Conservation (phyloP, 345 rosid genomes). For the Diplotaxis tenuifolia region DNA sequence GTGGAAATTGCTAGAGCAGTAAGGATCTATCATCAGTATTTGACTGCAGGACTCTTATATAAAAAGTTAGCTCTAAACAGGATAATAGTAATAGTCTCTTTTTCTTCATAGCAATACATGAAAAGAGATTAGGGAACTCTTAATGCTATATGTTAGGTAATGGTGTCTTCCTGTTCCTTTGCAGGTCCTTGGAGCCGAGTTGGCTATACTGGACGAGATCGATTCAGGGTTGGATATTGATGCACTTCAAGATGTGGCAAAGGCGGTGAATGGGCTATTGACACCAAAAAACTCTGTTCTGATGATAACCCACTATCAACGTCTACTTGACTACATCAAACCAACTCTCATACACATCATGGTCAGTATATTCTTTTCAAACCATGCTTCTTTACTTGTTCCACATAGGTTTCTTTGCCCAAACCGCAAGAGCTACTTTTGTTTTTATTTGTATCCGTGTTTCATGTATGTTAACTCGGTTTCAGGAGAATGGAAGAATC, state of each 20-base stretch:
- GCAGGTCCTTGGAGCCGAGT: slow-evolving; percentile 88
- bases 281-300: slow-evolving; percentile 81
- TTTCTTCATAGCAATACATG: not conserved
- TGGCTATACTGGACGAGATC: slow-evolving; percentile 92
- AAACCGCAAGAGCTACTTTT: not conserved
- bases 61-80: not conserved
- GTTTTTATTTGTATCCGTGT: not conserved
- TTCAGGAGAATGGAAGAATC: slow-evolving; percentile 84
- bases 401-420: not conserved
- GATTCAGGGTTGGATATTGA: slow-evolving; percentile 96
- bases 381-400: slow-evolving; percentile 4
- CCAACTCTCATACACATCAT: slow-evolving; percentile 81
- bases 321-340: slow-evolving; percentile 73
- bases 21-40: not conserved
- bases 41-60: no score
- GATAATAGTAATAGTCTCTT: not conserved
- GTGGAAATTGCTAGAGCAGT: not conserved
- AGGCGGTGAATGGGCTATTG: slow-evolving; percentile 86
- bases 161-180: not conserved
- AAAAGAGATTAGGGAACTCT: not conserved
- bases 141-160: slow-evolving; percentile 6
- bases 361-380: slow-evolving; percentile 47
- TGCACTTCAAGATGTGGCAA: slow-evolving; percentile 91
- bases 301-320: slow-evolving; percentile 90
- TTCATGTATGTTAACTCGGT: slow-evolving; percentile 26